These are phyloP conservation scores for Ophiorrhiza pumila DNA, from an alignment of 257 asterid genomes.

Conservation along the genomic window DNA sequence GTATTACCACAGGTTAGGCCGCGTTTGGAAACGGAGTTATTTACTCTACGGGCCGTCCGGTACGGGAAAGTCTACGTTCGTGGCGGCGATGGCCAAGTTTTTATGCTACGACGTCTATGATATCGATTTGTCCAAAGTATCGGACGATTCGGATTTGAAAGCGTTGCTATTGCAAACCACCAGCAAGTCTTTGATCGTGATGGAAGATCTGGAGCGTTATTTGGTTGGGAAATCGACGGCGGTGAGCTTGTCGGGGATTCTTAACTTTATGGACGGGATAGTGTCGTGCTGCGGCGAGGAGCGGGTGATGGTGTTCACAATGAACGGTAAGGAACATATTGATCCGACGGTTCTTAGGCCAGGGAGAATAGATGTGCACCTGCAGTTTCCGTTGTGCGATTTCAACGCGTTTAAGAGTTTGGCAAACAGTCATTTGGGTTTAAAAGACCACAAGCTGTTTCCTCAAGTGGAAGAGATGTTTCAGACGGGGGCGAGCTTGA, in stretches of 20 bases:
- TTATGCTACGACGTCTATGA: conserved; percentile 76
- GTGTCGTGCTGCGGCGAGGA: conserved; percentile 86
- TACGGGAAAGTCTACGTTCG: conserved; percentile 80
- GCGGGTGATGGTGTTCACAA: conserved; percentile 71
- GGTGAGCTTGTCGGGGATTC: conserved; percentile 60
- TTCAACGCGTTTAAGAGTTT: conserved; percentile 62
- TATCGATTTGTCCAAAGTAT: conserved; percentile 53
- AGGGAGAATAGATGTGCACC: conserved; percentile 78
- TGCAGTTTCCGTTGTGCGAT: conserved; percentile 77
- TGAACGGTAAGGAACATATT: conserved; percentile 60
- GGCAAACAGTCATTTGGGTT: conserved; percentile 70
- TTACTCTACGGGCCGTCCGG: conserved; percentile 76
- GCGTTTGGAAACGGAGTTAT: conserved; percentile 91
- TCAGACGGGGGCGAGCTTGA: conserved; percentile 69
- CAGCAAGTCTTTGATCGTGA: conserved; percentile 56
- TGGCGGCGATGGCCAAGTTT: conserved; percentile 72
- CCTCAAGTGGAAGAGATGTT: conserved; percentile 75
- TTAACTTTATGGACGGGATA: conserved; percentile 88
- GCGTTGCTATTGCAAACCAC: conserved; percentile 65
- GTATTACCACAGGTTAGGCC: conserved; percentile 78
- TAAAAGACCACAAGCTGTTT: conserved; percentile 75
- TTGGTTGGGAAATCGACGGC: conserved; percentile 46
- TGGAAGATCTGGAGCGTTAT: conserved; percentile 82
- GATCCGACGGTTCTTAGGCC: conserved; percentile 70
- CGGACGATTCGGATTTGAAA: conserved; percentile 72